A percentile compares a stretch with the other conserved stretches of the same genome.
Conservation (phyloP, 768 basidiomycete species). For the Russula sp. region DNA sequence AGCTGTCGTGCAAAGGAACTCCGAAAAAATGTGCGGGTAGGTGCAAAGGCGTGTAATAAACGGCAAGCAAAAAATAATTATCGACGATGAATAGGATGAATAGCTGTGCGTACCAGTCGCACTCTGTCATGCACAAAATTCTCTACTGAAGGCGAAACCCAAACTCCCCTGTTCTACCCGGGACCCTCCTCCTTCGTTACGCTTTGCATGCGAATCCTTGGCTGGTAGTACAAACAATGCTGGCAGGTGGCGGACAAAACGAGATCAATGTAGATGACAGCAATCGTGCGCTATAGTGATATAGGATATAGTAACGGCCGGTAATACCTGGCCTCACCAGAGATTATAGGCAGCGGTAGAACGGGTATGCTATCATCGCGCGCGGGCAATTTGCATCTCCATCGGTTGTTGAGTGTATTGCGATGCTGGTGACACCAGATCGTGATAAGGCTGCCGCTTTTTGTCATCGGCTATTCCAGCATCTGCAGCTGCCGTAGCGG, state of each 20-base stretch:
- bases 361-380: constrained; percentile 20
- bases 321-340: constrained; percentile 1
- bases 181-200: not conserved
- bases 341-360: not conserved
- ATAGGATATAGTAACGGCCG: constrained; percentile 14
- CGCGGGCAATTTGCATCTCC: constrained; percentile 30
- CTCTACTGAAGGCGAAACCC: not conserved
- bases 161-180: not conserved
- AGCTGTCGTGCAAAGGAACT: no score
- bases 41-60: not conserved
- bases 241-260: constrained; percentile 7
- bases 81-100: not conserved
- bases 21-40: not conserved
- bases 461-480: constrained; percentile 25
- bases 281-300: constrained; percentile 17
- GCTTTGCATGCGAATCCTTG: not conserved
- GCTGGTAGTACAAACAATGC: constrained; percentile 14
- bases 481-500: constrained; percentile 65
- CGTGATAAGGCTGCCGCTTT: constrained; percentile 15
- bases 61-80: not conserved
- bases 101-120: not conserved
- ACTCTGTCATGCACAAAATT: not conserved
- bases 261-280: constrained; percentile 20
- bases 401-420: constrained; percentile 24
- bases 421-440: constrained; percentile 21